These are phyloP conservation scores for Galeopsis tetrahit DNA, from an alignment of 257 asterid genomes.

Conservation along the genomic window DNA sequence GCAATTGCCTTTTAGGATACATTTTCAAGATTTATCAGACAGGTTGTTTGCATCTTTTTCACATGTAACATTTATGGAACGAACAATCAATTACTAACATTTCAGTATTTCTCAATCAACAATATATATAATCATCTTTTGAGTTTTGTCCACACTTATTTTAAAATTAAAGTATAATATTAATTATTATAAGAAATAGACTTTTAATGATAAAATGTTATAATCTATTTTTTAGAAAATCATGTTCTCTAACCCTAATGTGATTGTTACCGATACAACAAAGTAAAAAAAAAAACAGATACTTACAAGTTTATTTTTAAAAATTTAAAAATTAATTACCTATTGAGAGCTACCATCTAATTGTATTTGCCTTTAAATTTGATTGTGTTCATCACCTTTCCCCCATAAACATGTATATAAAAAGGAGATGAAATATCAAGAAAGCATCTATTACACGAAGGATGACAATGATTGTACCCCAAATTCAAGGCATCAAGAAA, in stretches of 20 bases:
- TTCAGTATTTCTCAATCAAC: too few relatives aligned
- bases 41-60: too few relatives aligned
- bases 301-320: not conserved
- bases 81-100: too few relatives aligned
- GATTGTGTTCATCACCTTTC: slow-evolving; percentile 88
- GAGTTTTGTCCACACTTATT: too few relatives aligned
- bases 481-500: not conserved
- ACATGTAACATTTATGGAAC: too few relatives aligned
- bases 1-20: too few relatives aligned
- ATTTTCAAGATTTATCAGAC: too few relatives aligned
- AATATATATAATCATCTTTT: too few relatives aligned
- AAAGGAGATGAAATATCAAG: slow-evolving; percentile 8
- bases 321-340: slow-evolving; percentile 39
- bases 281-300: not conserved
- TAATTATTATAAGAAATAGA: too few relatives aligned
- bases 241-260: not conserved
- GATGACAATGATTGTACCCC: not conserved
- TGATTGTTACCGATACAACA: not conserved
- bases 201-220: too few relatives aligned
- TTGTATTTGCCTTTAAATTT: slow-evolving; percentile 71
- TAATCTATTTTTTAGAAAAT: too few relatives aligned
- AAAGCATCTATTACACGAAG: not conserved
- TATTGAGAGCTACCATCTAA: slow-evolving; percentile 83
- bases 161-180: too few relatives aligned
- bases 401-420: slow-evolving; percentile 75